Evolutionary conservation across 2,329 filamentous ascomycete genomes (phyloP).

Genomic region (Penicillium sp.): DNA sequence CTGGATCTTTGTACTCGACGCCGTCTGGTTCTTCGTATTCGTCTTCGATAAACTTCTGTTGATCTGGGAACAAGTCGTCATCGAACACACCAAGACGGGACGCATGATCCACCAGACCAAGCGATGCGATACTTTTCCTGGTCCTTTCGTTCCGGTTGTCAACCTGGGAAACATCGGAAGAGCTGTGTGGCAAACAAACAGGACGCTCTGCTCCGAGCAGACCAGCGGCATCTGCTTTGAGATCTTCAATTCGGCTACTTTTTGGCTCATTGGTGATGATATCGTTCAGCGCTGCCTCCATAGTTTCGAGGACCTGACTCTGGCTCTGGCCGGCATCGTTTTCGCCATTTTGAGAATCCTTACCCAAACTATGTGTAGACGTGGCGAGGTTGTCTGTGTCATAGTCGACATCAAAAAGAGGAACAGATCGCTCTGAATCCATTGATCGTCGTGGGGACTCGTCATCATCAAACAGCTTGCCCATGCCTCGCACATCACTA

Average conservation of each 20-base stretch:
- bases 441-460: conserved; percentile 63
- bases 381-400: conserved; percentile 68
- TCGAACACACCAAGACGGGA: conserved; percentile 92
- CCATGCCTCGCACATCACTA: conserved; percentile 55
- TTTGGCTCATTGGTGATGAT: conserved; percentile 79
- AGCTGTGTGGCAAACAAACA: conserved; percentile 60
- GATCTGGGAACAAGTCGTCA: conserved; percentile 88
- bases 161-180: conserved; percentile 56
- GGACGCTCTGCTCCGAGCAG: conserved; percentile 53
- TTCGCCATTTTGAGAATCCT: conserved; percentile 60
- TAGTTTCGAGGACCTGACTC: conserved; percentile 80
- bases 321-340: conserved; percentile 65
- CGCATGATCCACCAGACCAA: conserved; percentile 84
- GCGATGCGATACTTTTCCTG: conserved; percentile 84
- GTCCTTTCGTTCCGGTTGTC: conserved; percentile 52
- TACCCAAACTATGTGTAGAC: conserved; percentile 77
- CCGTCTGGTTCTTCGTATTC: conserved; percentile 73
- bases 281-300: conserved; percentile 86
- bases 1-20: conserved; percentile 59
- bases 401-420: conserved; percentile 79
- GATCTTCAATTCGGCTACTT: conserved; percentile 37
- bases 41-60: conserved; percentile 76
- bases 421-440: conserved; percentile 60
- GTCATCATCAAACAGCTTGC: conserved; percentile 46
- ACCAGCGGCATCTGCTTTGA: conserved; percentile 38